phyloP scores from a whole-genome alignment of 495 filamentous ascomycete species.

The Coniosporium apollinis region DNA sequence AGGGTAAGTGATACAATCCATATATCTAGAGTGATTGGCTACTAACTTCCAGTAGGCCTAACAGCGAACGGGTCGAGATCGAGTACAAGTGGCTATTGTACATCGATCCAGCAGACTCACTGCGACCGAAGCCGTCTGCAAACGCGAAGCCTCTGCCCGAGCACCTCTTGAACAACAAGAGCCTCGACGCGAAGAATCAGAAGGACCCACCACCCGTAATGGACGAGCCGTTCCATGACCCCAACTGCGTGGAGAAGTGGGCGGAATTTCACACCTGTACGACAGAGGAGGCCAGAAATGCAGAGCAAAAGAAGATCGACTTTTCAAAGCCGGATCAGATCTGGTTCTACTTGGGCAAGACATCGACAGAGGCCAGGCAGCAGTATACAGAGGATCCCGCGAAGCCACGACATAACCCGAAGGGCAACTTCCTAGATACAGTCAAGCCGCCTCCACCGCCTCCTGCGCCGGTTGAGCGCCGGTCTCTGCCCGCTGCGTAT shows the following conservation, averaged over 20 bases:
- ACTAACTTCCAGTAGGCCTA: too few species aligned
- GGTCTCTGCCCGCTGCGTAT: constrained; percentile 1
- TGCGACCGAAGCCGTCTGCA: constrained; percentile 44
- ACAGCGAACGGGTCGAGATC: constrained; percentile 48
- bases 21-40: too few species aligned
- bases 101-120: constrained; percentile 45
- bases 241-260: constrained; percentile 47
- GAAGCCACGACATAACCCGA: constrained; percentile 35
- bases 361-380: constrained; percentile 79
- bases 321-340: constrained; percentile 51
- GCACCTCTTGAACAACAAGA: constrained; percentile 30
- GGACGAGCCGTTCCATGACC: constrained; percentile 41
- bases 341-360: constrained; percentile 79
- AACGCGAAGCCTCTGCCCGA: constrained; percentile 43
- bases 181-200: constrained; percentile 20
- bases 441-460: constrained; percentile 31
- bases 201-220: constrained; percentile 36
- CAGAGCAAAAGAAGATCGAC: constrained; percentile 35
- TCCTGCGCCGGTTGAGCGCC: constrained; percentile 13
- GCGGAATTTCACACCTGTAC: constrained; percentile 52
- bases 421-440: constrained; percentile 46
- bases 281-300: constrained; percentile 29
- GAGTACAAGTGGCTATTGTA: constrained; percentile 64
- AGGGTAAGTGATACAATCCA: constrained; percentile 56
- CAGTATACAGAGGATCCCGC: constrained; percentile 76